phyloP scores from a whole-genome alignment of 257 asterid species.

The Penstemon eatonii region DNA sequence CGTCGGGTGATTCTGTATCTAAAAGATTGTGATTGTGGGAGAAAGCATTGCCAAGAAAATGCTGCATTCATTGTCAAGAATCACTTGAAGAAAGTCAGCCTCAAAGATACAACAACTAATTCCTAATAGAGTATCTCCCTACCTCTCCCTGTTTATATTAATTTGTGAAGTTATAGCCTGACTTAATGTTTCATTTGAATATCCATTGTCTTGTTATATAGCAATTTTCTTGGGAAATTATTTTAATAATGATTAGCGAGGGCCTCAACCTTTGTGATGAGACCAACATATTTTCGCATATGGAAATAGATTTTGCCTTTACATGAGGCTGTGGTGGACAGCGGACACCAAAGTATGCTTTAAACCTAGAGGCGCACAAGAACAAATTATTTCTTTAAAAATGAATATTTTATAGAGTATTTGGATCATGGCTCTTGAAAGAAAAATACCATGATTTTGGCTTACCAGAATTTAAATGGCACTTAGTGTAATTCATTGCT shows the following conservation, averaged over 20 bases:
- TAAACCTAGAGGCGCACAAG: too few relatives aligned
- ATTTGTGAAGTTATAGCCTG: constrained; percentile 11
- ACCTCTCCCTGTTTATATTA: constrained; percentile 17
- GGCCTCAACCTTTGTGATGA: too few relatives aligned
- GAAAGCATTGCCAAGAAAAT: constrained; percentile 75
- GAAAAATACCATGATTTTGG: neutral
- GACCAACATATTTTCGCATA: too few relatives aligned
- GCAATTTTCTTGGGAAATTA: neutral
- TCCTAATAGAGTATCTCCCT: constrained; percentile 77
- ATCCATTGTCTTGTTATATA: constrained; percentile 2
- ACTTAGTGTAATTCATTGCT: constrained; percentile 18
- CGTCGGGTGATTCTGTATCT: constrained; percentile 73
- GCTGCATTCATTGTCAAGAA: constrained; percentile 63
- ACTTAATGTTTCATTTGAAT: constrained; percentile 7
- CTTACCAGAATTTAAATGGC: constrained; percentile 5
- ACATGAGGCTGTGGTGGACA: neutral
- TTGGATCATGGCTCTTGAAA: constrained; percentile 15
- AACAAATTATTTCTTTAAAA: neutral
- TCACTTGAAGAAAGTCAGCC: constrained; percentile 77
- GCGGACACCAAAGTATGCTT: too few relatives aligned
- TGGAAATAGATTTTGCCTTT: neutral
- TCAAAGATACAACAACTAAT: constrained; percentile 70
- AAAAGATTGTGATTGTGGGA: constrained; percentile 73
- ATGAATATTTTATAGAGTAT: neutral
- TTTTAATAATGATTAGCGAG: too few relatives aligned